phyloP scores from a whole-genome alignment of 2,329 filamentous ascomycete genomes.

The Corynespora cassiicola region DNA sequence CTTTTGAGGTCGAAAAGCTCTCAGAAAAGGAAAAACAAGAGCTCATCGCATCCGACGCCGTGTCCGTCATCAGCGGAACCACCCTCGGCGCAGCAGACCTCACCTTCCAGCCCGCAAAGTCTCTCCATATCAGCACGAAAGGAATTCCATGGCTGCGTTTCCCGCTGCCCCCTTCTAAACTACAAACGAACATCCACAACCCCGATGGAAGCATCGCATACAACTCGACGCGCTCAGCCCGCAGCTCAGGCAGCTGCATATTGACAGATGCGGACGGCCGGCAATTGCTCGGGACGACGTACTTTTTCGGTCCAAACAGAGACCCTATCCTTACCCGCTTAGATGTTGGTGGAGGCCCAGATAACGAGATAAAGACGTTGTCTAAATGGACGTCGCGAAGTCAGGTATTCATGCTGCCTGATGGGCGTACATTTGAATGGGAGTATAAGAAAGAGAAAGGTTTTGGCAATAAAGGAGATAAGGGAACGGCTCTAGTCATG shows the following conservation, averaged over 20 bases:
- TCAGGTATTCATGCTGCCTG: constrained; percentile 54
- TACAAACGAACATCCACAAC: constrained; percentile 43
- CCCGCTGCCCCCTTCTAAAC: constrained; percentile 47
- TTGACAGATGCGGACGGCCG: constrained; percentile 48
- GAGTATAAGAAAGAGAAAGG: constrained; percentile 50
- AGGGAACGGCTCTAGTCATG: constrained; percentile 23
- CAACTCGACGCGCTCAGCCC: constrained; percentile 57
- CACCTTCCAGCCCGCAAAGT: constrained; percentile 52
- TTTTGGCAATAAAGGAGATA: constrained; percentile 19
- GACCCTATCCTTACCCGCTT: constrained; percentile 57
- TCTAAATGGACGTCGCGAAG: constrained; percentile 57
- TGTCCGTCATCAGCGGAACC: constrained; percentile 21
- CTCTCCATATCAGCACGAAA: constrained; percentile 57
- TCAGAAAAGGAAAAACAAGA: constrained; percentile 25
- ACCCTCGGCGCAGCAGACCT: constrained; percentile 11
- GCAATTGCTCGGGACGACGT: constrained; percentile 60
- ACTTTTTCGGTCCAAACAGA: constrained; percentile 63
- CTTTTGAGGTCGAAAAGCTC: constrained; percentile 16
- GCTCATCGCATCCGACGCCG: constrained; percentile 18
- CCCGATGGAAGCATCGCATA: constrained; percentile 54
- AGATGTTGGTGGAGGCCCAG: constrained; percentile 26
- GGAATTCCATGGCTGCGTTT: constrained; percentile 55
- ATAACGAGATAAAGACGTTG: constrained; percentile 36
- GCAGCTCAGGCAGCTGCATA: constrained; percentile 58
- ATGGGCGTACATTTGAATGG: constrained; percentile 62